phyloP scores from a whole-genome alignment of 2,329 filamentous ascomycete genomes.

The Aureobasidium sp. region DNA sequence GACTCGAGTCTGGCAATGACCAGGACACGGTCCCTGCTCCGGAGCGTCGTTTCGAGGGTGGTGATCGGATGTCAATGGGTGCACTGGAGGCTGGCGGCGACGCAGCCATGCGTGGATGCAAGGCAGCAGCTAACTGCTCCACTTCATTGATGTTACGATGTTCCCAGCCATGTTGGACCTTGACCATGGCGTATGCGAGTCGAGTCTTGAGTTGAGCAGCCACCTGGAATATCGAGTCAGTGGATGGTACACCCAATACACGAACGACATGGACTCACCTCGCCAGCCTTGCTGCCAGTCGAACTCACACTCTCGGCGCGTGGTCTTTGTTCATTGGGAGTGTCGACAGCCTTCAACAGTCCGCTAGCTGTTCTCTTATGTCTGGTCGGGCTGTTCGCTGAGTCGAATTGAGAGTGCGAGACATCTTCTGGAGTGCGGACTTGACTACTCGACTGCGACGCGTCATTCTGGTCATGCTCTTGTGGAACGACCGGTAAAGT shows the following conservation, averaged over 20 bases:
- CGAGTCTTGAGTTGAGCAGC: conserved; percentile 73
- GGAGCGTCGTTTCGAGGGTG: conserved; percentile 25
- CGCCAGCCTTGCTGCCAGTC: conserved; percentile 62
- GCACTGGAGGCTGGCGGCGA: conserved; percentile 10
- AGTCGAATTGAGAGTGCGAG: background rate
- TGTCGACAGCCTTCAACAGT: conserved; percentile 50
- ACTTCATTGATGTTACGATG: conserved; percentile 68
- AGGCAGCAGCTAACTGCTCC: conserved; percentile 61
- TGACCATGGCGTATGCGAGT: conserved; percentile 87
- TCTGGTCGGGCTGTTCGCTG: conserved; percentile 27
- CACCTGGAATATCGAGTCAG: conserved; percentile 41
- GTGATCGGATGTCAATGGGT: conserved; percentile 13
- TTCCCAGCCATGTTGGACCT: conserved; percentile 86
- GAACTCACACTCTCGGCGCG: conserved; percentile 64
- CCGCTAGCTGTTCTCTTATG: conserved; percentile 74
- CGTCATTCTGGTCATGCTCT: background rate
- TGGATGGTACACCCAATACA: background rate
- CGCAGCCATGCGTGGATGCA: conserved; percentile 17
- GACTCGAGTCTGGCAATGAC: background rate
- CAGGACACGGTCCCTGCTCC: conserved; percentile 16
- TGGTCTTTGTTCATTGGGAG: conserved; percentile 13
- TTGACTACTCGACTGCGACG: background rate
- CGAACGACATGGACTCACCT: conserved; percentile 48
- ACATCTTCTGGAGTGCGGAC: background rate
- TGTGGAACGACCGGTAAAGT: background rate